phyloP scores from a whole-genome alignment of 192 early-diverging fungal species.

The Linnemannia hyalina region DNA sequence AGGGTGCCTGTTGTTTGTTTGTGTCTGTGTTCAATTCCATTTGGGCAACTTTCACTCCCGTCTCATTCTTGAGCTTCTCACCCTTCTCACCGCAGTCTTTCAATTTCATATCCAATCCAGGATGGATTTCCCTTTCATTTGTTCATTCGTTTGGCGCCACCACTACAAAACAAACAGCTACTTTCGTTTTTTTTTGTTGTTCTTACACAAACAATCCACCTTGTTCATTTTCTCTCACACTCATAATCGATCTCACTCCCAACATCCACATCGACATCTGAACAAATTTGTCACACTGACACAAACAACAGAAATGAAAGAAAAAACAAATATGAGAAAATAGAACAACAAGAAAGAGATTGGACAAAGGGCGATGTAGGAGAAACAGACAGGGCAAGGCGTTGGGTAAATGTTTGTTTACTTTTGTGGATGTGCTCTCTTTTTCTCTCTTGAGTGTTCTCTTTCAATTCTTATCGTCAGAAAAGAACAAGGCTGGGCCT shows the following conservation, averaged over 20 bases:
- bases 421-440: background rate
- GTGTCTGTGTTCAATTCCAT: background rate
- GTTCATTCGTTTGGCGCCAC: background rate
- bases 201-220: background rate
- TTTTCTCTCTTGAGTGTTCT: background rate
- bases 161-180: background rate
- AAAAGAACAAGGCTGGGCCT: slow-evolving; percentile 6
- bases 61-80: no score
- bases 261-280: background rate
- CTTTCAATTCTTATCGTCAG: background rate
- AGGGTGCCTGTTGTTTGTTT: background rate
- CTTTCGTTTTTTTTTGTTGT: background rate
- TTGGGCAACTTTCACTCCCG: background rate
- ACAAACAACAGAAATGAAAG: background rate
- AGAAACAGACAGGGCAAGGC: background rate
- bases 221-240: background rate
- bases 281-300: background rate
- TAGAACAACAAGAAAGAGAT: background rate
- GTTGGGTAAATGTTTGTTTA: background rate
- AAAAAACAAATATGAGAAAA: background rate
- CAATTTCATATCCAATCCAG: background rate
- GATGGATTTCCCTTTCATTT: background rate
- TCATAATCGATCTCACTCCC: background rate
- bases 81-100: no score
- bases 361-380: background rate